Conservation (phyloP, 371 early-diverging fungal genomes). For the Mortierella sp. region DNA sequence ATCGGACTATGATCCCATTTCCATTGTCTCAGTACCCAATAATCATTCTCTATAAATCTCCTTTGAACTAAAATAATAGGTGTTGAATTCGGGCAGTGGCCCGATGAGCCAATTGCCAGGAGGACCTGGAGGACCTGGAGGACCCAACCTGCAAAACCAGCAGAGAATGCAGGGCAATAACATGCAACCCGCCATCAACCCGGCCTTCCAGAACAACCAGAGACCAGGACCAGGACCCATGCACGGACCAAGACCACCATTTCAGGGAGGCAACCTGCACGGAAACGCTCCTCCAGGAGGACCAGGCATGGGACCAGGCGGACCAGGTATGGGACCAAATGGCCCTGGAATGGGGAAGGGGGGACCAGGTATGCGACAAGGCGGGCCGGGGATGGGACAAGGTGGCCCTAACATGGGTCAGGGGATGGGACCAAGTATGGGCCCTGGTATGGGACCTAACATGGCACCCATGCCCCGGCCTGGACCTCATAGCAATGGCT, state of each 20-base stretch:
- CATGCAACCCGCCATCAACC: constrained; percentile 31
- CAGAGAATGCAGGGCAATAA: constrained; percentile 22
- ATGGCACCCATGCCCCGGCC: constrained; percentile 2
- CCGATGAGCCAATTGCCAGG: neutral
- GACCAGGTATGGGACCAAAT: constrained; percentile 12
- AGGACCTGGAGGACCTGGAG: constrained; percentile 10
- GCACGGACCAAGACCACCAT: constrained; percentile 27
- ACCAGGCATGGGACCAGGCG: neutral
- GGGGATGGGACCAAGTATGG: neutral
- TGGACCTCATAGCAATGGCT: neutral
- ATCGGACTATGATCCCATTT: neutral
- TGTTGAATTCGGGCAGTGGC: neutral
- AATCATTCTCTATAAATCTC: neutral
- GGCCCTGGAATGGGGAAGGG: constrained; percentile 1
- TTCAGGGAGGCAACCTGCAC: constrained; percentile 15
- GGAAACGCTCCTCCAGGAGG: constrained; percentile 11
- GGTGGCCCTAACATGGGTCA: constrained; percentile 3
- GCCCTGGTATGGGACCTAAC: neutral
- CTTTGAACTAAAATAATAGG: neutral
- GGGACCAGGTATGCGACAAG: constrained; percentile 11
- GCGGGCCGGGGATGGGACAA: constrained; percentile 7
- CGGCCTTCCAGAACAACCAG: constrained; percentile 34
- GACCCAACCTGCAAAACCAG: constrained; percentile 29
- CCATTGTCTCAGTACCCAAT: neutral
- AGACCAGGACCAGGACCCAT: constrained; percentile 33